A percentile compares a stretch with the other conserved stretches of the same genome.
Conservation (phyloP, 306 rosid species). For the Ceratonia siliqua region DNA sequence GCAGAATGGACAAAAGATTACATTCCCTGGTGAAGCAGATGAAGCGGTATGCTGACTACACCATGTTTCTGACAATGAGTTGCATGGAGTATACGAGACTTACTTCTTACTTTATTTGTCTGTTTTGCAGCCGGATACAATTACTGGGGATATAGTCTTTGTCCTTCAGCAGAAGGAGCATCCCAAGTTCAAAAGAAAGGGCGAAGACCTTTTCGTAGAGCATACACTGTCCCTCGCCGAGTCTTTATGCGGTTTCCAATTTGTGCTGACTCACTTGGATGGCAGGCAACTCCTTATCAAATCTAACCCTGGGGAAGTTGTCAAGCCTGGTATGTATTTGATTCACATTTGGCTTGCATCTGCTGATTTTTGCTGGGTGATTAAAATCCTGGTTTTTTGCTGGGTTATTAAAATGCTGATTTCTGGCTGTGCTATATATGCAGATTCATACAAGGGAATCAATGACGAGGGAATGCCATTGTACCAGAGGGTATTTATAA, state of each 20-base stretch:
- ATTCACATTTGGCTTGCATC: not conserved
- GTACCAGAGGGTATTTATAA: slow-evolving; percentile 92
- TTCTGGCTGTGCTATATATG: not conserved
- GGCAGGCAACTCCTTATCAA: slow-evolving; percentile 89
- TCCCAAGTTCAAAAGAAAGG: slow-evolving; percentile 82
- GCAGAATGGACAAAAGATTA: slow-evolving; percentile 85
- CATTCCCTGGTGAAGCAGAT: slow-evolving; percentile 98
- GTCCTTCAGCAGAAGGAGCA: slow-evolving; percentile 94
- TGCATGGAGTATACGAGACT: not conserved
- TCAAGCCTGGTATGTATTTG: slow-evolving; percentile 76
- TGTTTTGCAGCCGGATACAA: slow-evolving; percentile 81
- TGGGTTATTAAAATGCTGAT: not conserved
- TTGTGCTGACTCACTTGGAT: slow-evolving; percentile 77
- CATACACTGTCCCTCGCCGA: slow-evolving; percentile 79
- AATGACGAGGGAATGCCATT: slow-evolving; percentile 94
- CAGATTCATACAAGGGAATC: slow-evolving; percentile 85
- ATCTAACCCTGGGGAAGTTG: slow-evolving; percentile 86
- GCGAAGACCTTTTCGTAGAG: slow-evolving; percentile 78
- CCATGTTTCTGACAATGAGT: not conserved
- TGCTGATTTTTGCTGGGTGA: not conserved
- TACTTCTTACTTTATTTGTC: not conserved
- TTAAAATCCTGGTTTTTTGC: not conserved
- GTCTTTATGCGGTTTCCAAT: slow-evolving; percentile 94
- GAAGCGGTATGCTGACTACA: slow-evolving; percentile 61
- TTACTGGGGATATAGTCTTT: slow-evolving; percentile 93